Base-by-base conservation (phyloP, 257 asterid genomes). In the Gynochthodes officinalis region DNA sequence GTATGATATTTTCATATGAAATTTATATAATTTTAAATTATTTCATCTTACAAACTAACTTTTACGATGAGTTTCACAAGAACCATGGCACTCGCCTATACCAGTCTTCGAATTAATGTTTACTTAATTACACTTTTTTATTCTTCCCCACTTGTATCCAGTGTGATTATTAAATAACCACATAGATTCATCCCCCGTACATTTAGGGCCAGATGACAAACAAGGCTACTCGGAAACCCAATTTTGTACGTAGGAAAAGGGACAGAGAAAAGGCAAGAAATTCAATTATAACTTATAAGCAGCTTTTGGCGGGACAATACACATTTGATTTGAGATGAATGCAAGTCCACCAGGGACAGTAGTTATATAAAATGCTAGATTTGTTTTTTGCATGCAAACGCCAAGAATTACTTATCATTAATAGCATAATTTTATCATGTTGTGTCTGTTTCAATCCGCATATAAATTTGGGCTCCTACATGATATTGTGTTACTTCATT, bases 381-480 rank as follows among this genome's bases (percentile, higher is more conserved):
- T 69, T 54, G 28, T 53, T 3, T 28, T 27, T 67, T 30, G 1
- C 5, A 8, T 3, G 64, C 52, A 53, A 53, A 54, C 19, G 65
- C 77, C 72, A 65, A 64, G 37, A 63, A 73, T 50, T 73, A 65
- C 70, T 39, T 33, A 23, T 48, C 18, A n/a, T 21, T 21, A 40
- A 16, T n/a, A 35, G 2, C 3, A 11, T 4, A 30, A 21, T 21
- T 61, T 30, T 61, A 35, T 14, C 25, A 19, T 54, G 69, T 33
- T 59, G 18, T 39, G 42, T 52, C 75, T 66, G 43, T 49, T 73
- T 67, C 69, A 44, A 62, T 61, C 67, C 50, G 32, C 74, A 69
- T 84, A 84, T 84, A 82, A 77, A 84, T n/a, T 80, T 48, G 52
- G 67, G 46, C 68, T 19, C 28, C 44, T 33, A 46, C 19, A 7